A percentile compares a stretch with the other conserved stretches of the same genome.
Conservation (phyloP, 208 protist genomes). For the Acanthamoeba castellanii region DNA sequence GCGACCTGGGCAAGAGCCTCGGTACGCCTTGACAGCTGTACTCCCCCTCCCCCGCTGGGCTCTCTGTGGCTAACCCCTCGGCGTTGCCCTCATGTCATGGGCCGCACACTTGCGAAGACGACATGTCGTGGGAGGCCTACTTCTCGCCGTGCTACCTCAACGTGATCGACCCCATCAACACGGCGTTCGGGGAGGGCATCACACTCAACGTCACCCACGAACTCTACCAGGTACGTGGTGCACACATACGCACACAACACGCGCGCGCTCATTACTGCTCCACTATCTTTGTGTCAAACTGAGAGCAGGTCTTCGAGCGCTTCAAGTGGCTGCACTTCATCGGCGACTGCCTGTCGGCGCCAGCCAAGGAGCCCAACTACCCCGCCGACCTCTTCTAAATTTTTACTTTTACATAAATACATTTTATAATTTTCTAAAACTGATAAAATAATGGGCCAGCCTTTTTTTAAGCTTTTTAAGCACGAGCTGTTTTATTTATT, state of each 20-base stretch:
- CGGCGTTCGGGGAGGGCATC: conserved; percentile 74
- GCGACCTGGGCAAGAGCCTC: conserved; percentile 52
- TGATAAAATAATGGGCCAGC: not conserved
- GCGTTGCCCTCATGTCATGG: too few species aligned
- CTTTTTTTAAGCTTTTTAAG: not conserved
- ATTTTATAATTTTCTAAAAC: too few species aligned
- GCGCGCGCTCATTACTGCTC: too few species aligned
- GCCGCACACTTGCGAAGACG: not conserved
- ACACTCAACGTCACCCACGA: conserved; percentile 22
- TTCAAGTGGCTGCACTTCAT: conserved; percentile 35
- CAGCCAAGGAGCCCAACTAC: conserved; percentile 12
- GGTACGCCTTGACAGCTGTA: not conserved
- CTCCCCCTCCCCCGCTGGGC: not conserved
- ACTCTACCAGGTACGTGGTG: not conserved
- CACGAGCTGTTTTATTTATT: not conserved
- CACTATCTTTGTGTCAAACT: too few species aligned
- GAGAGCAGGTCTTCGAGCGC: not conserved
- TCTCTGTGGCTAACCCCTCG: not conserved
- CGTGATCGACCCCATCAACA: conserved; percentile 38
- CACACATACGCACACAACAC: not conserved
- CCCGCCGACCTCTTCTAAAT: conserved; percentile 41
- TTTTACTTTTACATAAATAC: too few species aligned
- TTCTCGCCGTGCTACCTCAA: conserved; percentile 77
- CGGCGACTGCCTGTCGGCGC: not conserved
- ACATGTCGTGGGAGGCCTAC: conserved; percentile 38